Evolutionary conservation across 164 flowering plant genomes (phyloP), one percentile per base, ranked within the genome.

Genomic region (Sedum album): DNA sequence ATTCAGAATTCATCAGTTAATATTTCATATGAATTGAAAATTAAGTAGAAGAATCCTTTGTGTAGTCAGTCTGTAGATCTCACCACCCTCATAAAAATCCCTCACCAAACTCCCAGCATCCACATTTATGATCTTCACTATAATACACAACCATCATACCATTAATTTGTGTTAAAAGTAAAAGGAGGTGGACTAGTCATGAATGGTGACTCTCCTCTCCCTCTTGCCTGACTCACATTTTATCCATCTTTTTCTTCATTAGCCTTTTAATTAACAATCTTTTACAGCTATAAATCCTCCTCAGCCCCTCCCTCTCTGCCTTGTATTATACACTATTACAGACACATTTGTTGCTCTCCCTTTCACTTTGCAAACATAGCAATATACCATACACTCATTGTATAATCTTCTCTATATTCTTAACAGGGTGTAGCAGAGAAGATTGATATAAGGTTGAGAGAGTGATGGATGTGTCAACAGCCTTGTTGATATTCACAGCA

Each of bases 381-480:
- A 28, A 30, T 23, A 23, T 35, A 35, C 38, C 38, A 3, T 35
- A 21, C 26, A 5, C 17, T 53, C 23, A 49, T 7, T 49, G 11
- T 49, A n/a, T 49, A n/a, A 53, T 53, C 55, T 17, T 49, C 21
- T 49, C 55, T 49, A 6, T 18, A 53, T 21, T 53, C 28, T 53
- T 53, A 21, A 8, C 60, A 21, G 30, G 60, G 14, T 21, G 14
- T 53, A 3, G 26, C 1, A 21, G 14, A 2, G 7, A 13, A 53
- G 60, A 23, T 23, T 0, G 26, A 53, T 51, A n/a, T 53, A 53
- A 23, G 60, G 28, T 21, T 28, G 30, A 53, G 60, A 23, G 30
- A 7, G n/a, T 14, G 9, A 81, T 87, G 91, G 91, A 87, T 46
- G 14, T 76, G 1, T 68, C 69, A 5, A 55, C 83, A n/a, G 86